Base-by-base conservation (phyloP, 768 basidiomycete species). In the Rhizopogon sp. region DNA sequence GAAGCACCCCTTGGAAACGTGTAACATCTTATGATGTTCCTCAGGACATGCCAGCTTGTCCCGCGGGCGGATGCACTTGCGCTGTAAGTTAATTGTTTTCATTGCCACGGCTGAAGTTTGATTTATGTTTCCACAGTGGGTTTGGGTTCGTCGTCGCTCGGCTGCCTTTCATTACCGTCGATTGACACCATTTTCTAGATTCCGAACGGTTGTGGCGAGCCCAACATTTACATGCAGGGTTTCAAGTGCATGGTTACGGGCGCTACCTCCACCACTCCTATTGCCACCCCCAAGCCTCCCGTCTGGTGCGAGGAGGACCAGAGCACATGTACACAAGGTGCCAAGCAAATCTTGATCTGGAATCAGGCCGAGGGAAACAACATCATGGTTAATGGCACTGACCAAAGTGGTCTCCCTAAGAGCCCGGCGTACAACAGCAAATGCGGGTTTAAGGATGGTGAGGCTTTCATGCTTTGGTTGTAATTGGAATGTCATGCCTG, bases 331-430 rank as follows among this genome's bases (percentile, higher is more conserved):
- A 67, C 68, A 20, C 68, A 74, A 58, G 81, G 80, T 42, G 70
- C 81, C 3, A 81, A 81, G 59, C 80, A 82, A 70, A 77, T 81
- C 76, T 58, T 82, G 39, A 77, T 75, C 63, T 82, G 79, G 79
- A 73, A 82, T 58, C 79, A 81, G 61, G 45, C 52, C 0, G 70
- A 73, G 3, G 76, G 79, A 3, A 75, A 80, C 63, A 82, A 81
- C 56, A 75, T 81, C 59, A 49, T 66, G 9, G 76, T 79, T 1
- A 61, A 61, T 6, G 80, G 79, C 0, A 60, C 43, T 8, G 79
- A 81, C 61, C 58, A 62, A 14, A 55, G 61, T 7, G 78, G 78
- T 17, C 51, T 62, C 1, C 63, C 56, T n/a, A 79, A 76, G 66
- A 74, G 73, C 20, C 81, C 80, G 0, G 76, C 68, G 8, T 82